Conservation (phyloP, 2,329 filamentous ascomycete genomes). For the Domatiomyces catenatus region DNA sequence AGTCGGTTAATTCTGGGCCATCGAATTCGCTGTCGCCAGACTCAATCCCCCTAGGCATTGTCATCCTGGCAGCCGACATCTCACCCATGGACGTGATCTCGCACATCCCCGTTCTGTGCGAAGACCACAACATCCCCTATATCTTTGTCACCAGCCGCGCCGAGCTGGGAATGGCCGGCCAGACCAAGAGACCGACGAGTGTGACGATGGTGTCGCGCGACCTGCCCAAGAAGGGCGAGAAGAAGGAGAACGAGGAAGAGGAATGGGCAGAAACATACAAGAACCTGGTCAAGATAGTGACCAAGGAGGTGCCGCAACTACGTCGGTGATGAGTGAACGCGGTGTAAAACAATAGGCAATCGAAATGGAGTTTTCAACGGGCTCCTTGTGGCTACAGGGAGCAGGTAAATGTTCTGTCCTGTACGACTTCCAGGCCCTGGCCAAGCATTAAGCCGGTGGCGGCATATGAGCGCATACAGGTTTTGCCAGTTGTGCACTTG, state of each 20-base stretch:
- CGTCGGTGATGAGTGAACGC: constrained; percentile 19
- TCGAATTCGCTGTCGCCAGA: neutral
- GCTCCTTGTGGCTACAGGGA: neutral
- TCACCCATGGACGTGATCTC: constrained; percentile 97
- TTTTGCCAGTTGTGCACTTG: neutral
- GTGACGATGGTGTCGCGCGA: constrained; percentile 67
- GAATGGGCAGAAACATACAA: constrained; percentile 37
- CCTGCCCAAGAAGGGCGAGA: constrained; percentile 36
- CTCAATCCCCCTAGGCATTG: constrained; percentile 53
- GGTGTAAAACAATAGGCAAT: neutral
- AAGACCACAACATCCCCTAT: constrained; percentile 95
- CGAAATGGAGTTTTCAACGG: neutral
- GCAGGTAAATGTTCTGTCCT: neutral
- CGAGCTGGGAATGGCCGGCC: constrained; percentile 82
- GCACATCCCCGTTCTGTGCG: constrained; percentile 92
- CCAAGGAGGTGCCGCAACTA: constrained; percentile 43
- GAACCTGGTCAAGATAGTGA: constrained; percentile 43
- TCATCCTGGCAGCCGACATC: constrained; percentile 92
- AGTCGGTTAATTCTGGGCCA: constrained; percentile 56
- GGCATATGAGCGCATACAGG: neutral
- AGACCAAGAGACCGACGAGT: constrained; percentile 89
- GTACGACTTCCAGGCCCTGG: too few species aligned
- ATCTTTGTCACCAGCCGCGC: constrained; percentile 86
- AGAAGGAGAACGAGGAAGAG: constrained; percentile 30
- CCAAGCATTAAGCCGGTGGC: neutral